Percentiles rank a stretch among this genome's conserved stretches.
phyloP scores from a whole-genome alignment of 2,329 filamentous ascomycete genomes.

The Cytospora schulzeri region DNA sequence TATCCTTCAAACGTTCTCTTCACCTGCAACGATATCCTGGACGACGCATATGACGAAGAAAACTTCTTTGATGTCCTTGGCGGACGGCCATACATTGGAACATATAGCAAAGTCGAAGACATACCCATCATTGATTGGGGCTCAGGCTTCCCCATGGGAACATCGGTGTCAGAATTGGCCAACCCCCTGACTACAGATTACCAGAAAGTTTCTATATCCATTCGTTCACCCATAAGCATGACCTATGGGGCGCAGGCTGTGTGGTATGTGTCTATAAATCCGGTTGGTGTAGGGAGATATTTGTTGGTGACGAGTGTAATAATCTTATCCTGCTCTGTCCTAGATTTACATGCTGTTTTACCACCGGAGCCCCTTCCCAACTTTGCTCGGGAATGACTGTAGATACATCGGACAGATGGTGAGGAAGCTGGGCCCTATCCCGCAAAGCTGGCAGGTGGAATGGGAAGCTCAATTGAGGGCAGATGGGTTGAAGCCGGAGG shows the following conservation, averaged over 20 bases:
- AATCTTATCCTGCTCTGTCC: no score
- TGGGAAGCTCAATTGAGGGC: background rate
- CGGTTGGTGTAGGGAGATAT: no score
- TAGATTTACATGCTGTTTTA: conserved; percentile 6
- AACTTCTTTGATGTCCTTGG: conserved; percentile 1
- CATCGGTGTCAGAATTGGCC: background rate
- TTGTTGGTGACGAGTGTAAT: background rate
- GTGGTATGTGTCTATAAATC: background rate
- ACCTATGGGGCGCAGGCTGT: conserved; percentile 11
- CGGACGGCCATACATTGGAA: background rate
- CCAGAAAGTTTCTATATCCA: conserved; percentile 9
- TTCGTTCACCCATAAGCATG: background rate
- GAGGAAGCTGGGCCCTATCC: background rate
- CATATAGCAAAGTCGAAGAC: background rate
- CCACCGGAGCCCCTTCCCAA: background rate
- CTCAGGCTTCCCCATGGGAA: background rate
- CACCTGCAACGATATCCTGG: background rate
- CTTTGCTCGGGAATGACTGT: background rate
- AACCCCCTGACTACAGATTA: conserved; percentile 3
- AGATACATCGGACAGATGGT: background rate
- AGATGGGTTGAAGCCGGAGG: background rate
- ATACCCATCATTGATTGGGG: conserved; percentile 7
- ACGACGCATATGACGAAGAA: background rate
- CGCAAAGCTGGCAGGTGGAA: background rate
- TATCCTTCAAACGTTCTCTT: conserved; percentile 7